phyloP scores from a whole-genome alignment of 495 filamentous ascomycete species.

The Pyrenopolyporus hunteri region DNA sequence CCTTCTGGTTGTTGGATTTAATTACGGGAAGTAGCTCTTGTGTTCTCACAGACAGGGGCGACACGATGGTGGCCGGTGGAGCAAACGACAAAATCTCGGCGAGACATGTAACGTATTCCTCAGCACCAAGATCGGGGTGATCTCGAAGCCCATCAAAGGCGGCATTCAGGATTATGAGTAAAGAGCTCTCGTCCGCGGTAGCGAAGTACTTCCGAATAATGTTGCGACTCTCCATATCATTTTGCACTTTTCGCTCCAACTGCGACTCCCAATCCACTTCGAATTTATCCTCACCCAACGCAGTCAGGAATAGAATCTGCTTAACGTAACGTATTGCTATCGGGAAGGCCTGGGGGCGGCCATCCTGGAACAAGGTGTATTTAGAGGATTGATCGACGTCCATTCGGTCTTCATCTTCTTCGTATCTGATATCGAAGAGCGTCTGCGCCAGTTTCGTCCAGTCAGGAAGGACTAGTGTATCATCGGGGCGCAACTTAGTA shows the following conservation, averaged over 20 bases:
- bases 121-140: constrained; percentile 39
- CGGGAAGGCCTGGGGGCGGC: constrained; percentile 61
- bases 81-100: constrained; percentile 71
- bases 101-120: constrained; percentile 64
- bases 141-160: constrained; percentile 40
- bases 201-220: constrained; percentile 57
- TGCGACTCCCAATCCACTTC: constrained; percentile 87
- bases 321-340: constrained; percentile 73
- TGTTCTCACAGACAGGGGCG: constrained; percentile 53
- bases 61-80: constrained; percentile 57
- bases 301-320: constrained; percentile 74
- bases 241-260: constrained; percentile 70
- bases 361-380: constrained; percentile 46
- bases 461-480: constrained; percentile 47
- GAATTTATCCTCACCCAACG: constrained; percentile 66
- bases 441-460: constrained; percentile 53
- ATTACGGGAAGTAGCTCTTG: constrained; percentile 62
- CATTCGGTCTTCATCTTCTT: constrained; percentile 34
- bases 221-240: constrained; percentile 64
- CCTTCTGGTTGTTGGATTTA: constrained; percentile 69
- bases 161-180: constrained; percentile 41
- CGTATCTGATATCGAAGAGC: constrained; percentile 47
- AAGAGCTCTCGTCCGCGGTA: constrained; percentile 31
- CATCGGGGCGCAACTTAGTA: constrained; percentile 48
- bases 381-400: constrained; percentile 33